phyloP scores from a whole-genome alignment of 768 basidiomycete genomes.

The Podaxis sp. region DNA sequence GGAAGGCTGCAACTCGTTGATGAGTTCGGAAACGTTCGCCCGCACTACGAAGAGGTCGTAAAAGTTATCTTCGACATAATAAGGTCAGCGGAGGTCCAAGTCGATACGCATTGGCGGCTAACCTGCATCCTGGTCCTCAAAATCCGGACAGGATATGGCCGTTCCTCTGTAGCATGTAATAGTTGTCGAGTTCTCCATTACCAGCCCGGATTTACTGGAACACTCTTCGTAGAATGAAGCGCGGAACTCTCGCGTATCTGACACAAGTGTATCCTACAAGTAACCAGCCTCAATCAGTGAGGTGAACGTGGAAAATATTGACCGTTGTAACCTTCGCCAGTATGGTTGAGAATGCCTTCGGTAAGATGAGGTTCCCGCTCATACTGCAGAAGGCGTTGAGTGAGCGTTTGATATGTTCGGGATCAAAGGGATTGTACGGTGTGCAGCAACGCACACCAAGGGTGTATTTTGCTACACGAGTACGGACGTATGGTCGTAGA shows the following conservation, averaged over 20 bases:
- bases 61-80: conserved; percentile 7
- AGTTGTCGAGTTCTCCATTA: neutral
- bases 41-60: conserved; percentile 3
- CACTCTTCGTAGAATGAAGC: conserved; percentile 3
- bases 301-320: neutral
- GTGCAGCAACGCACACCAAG: conserved; percentile 20
- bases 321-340: conserved; percentile 8
- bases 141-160: conserved; percentile 14
- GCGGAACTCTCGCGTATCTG: conserved; percentile 20
- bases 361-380: conserved; percentile 6
- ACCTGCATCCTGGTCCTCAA: conserved; percentile 20
- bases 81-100: conserved; percentile 12
- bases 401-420: conserved; percentile 20
- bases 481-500: conserved; percentile 21
- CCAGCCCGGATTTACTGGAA: conserved; percentile 8
- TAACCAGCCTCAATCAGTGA: neutral
- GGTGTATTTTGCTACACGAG: conserved; percentile 22
- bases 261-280: conserved; percentile 20
- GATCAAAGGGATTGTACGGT: conserved; percentile 14
- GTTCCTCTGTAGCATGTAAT: conserved; percentile 20
- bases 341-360: conserved; percentile 11
- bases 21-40: conserved; percentile 10
- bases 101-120: neutral
- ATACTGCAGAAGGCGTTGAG: neutral
- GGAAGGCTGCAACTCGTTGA: neutral